These are phyloP conservation scores for Begonia loranthoides DNA, from an alignment of 306 rosid genomes.

Conservation along the genomic window DNA sequence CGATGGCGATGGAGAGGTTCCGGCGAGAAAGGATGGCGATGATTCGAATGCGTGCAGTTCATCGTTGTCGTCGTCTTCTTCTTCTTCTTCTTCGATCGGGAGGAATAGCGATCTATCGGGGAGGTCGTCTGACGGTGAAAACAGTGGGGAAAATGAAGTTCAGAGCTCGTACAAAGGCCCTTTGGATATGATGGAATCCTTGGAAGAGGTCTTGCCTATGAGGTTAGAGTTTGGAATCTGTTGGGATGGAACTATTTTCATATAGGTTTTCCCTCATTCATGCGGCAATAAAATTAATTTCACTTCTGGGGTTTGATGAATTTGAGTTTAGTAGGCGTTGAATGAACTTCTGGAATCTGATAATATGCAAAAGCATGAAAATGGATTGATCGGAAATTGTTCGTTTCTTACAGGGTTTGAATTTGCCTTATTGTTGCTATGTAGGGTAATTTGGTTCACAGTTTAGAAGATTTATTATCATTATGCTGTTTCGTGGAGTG, in stretches of 20 bases:
- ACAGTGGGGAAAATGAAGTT: conserved; percentile 44
- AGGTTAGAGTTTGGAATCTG: conserved; percentile 18
- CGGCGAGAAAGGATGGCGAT: conserved; percentile 4
- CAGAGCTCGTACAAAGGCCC: conserved; percentile 57
- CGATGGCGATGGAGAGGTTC: neutral
- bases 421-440: too few species aligned
- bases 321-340: too few species aligned
- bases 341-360: too few species aligned
- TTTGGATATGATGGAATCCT: conserved; percentile 51
- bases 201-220: conserved; percentile 71
- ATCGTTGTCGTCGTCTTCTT: conserved; percentile 17
- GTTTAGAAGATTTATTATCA: too few species aligned
- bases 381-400: too few species aligned
- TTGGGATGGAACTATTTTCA: neutral
- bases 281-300: too few species aligned
- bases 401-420: too few species aligned
- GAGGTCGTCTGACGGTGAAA: conserved; percentile 33
- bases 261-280: too few species aligned
- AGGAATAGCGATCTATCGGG: conserved; percentile 56
- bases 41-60: conserved; percentile 32
- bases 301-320: too few species aligned
- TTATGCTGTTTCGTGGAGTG: too few species aligned
- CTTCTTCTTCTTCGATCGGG: conserved; percentile 75
- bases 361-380: too few species aligned
- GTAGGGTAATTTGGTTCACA: too few species aligned